Conservation (phyloP, 176 grass and related monocot species). For the Otatea glauca region DNA sequence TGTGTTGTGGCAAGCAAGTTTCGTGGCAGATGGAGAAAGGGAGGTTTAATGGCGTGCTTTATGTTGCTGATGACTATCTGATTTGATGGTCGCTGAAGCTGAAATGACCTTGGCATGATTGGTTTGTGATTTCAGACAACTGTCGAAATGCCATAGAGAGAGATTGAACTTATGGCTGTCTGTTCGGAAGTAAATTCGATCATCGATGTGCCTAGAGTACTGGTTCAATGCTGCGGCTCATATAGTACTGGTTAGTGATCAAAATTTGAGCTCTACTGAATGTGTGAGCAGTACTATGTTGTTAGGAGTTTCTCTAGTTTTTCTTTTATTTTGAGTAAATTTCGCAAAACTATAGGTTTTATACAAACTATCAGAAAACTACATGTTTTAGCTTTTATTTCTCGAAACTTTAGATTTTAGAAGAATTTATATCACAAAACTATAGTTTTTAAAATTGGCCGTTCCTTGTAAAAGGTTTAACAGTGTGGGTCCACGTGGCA, state of each 20-base stretch:
- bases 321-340: too few relatives aligned
- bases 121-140: background rate
- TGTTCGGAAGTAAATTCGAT: background rate
- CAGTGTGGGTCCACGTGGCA: too few relatives aligned
- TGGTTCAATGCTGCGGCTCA: background rate
- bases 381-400: too few relatives aligned
- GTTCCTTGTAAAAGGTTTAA: too few relatives aligned
- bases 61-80: background rate
- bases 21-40: conserved; percentile 27
- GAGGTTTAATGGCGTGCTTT: background rate
- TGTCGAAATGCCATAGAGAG: background rate
- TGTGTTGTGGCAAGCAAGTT: conserved; percentile 34
- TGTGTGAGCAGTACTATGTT: background rate
- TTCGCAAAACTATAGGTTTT: too few relatives aligned
- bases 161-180: conserved; percentile 3
- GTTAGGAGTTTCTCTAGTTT: too few relatives aligned
- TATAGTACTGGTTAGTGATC: background rate
- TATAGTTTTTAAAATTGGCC: too few relatives aligned
- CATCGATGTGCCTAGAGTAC: background rate
- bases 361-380: too few relatives aligned
- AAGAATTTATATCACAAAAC: too few relatives aligned
- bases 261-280: background rate
- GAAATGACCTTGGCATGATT: conserved; percentile 2
- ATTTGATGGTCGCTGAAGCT: background rate
- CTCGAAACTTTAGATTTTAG: too few relatives aligned